These are phyloP conservation scores for Aureobasidium sp. DNA, from an alignment of 2,329 filamentous ascomycete genomes.

Conservation along the genomic window DNA sequence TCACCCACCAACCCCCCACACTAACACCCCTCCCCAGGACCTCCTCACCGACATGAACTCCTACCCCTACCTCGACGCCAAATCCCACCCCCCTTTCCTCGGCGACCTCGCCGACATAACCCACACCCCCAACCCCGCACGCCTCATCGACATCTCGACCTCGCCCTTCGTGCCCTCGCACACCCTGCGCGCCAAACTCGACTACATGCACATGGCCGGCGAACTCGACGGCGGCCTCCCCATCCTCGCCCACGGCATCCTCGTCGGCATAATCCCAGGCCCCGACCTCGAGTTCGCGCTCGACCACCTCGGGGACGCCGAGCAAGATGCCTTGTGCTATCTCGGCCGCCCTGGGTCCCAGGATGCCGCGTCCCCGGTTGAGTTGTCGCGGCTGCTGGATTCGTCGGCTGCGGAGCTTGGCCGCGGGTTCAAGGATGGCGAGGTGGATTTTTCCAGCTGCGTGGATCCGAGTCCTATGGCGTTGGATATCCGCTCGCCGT, in stretches of 20 bases:
- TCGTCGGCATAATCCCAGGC: conserved; percentile 86
- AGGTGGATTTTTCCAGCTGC: conserved; percentile 68
- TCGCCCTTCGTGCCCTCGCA: conserved; percentile 71
- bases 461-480: conserved; percentile 88
- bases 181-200: conserved; percentile 70
- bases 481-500: conserved; percentile 78
- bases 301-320: conserved; percentile 57
- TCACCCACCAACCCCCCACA: no score
- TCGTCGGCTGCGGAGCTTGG: conserved; percentile 48
- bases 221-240: conserved; percentile 89
- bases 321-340: conserved; percentile 64
- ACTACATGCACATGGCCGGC: conserved; percentile 71
- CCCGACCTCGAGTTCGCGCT: conserved; percentile 90
- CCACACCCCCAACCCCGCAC: conserved; percentile 61
- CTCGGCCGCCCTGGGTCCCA: conserved; percentile 59
- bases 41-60: conserved; percentile 93
- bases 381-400: conserved; percentile 18
- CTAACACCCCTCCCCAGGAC: conserved; percentile 38
- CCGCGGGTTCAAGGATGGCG: background rate
- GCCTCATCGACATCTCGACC: conserved; percentile 78
- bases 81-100: conserved; percentile 84
- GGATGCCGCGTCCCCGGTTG: conserved; percentile 26
- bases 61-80: conserved; percentile 96
- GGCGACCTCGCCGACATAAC: conserved; percentile 82
- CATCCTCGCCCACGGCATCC: conserved; percentile 65